Base-by-base conservation (phyloP, 1,284 basidiomycete species). In the Phenoliferia sp. region DNA sequence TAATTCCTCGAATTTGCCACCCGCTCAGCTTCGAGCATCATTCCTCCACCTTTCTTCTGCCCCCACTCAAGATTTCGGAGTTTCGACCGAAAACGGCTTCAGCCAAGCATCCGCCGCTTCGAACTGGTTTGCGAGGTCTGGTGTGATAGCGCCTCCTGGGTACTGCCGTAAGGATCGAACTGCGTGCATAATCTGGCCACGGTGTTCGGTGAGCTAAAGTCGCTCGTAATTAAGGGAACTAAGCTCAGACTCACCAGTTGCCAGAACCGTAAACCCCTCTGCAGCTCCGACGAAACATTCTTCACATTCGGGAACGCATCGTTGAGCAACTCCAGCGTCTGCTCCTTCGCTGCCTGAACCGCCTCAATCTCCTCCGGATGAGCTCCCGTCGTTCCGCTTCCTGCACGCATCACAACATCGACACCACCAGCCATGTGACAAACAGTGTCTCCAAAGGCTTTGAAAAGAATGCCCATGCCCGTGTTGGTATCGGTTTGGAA, bases 401-500 rank as follows among this genome's bases (percentile, higher is more conserved):
- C 92, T 65, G 64, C 67, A 39, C 65, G 32, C 48, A 33, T 34
- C 16, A 70, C 69, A 9, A 62, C 67, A 33, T 66, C 73, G 56
- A 68, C 65, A 17, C 68, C 72, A 35, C 67, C 72, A 34, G 69
- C 63, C 63, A 73, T 72, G 59, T 72, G 69, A 29, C 69, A 69
- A 22, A 77, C 69, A 10, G 76, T 73, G 65, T 78, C 77, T n/a
- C 74, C 74, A 68, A 78, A 82, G 59, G 79, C 95, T 83, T 99
- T 99, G 54, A 92, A 91, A 6, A 99, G 84, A 71, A 99, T 92
- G 2, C 95, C 95, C 80, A 97, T 96, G 15, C 95, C 95, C 0
- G 96, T 99, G 82, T 97, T 98, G 71, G 93, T 90, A 76, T 99
- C 96, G 60, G 85, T 85, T 79, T 97, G 94, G 86, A 99, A 97